Percentiles rank a stretch among this genome's conserved stretches.
phyloP scores from a whole-genome alignment of 1,139 yeast genomes.

The Protomyces pachydermus region DNA sequence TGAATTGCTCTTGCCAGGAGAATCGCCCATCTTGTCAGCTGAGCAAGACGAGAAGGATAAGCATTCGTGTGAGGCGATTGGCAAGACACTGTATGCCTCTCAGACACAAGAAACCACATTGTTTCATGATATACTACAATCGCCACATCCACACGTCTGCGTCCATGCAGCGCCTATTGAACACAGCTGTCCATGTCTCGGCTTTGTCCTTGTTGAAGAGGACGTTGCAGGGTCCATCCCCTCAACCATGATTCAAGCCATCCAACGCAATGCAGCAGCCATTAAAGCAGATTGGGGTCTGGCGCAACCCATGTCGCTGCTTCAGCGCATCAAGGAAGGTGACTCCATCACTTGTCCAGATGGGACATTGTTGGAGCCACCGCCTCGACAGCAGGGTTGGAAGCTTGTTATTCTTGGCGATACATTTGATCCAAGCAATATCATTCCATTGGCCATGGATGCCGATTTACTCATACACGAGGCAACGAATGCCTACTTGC shows the following conservation, averaged over 20 bases:
- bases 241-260: neutral
- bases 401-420: slow-evolving; percentile 21
- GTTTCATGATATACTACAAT: slow-evolving; percentile 7
- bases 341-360: neutral
- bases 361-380: slow-evolving; percentile 16
- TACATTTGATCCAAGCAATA: slow-evolving; percentile 23
- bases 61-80: slow-evolving; percentile 20
- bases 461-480: slow-evolving; percentile 20
- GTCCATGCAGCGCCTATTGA: slow-evolving; percentile 22
- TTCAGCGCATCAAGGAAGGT: slow-evolving; percentile 8
- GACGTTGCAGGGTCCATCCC: slow-evolving; percentile 8
- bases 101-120: neutral
- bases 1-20: slow-evolving; percentile 22
- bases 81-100: neutral
- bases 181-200: slow-evolving; percentile 19
- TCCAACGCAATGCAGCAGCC: neutral
- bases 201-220: slow-evolving; percentile 12
- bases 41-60: neutral
- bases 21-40: neutral
- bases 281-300: neutral
- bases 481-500: slow-evolving; percentile 22
- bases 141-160: neutral
- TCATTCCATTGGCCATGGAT: neutral
- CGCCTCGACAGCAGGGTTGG: slow-evolving; percentile 6
- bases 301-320: slow-evolving; percentile 9